Percentiles rank a stretch among this genome's conserved stretches.
These are phyloP conservation scores for Aphanomyces euteiches DNA, from an alignment of 352 stramenopile species.

Conservation along the genomic window DNA sequence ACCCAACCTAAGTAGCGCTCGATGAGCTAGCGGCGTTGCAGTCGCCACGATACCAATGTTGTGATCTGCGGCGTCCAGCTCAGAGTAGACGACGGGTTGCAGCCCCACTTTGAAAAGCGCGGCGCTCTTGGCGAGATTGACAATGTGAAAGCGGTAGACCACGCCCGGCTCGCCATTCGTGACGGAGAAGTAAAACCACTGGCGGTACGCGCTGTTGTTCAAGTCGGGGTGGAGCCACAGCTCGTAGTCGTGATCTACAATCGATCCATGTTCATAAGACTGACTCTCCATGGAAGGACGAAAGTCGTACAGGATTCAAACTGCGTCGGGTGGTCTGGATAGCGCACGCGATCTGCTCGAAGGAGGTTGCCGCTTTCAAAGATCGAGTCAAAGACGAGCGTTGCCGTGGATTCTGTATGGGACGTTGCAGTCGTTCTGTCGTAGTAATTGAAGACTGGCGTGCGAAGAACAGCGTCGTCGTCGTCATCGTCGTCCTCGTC, in stretches of 20 bases:
- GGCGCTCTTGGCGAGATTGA: constrained; percentile 79
- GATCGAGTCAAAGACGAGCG: constrained; percentile 65
- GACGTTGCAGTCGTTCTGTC: constrained; percentile 37
- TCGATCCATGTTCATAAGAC: not conserved
- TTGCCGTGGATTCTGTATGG: constrained; percentile 42
- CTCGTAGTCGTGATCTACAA: constrained; percentile 61
- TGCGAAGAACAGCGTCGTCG: not conserved
- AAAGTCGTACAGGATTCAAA: constrained; percentile 17
- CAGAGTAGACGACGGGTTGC: constrained; percentile 76
- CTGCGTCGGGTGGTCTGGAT: constrained; percentile 16
- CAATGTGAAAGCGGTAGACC: constrained; percentile 64
- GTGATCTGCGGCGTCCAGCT: constrained; percentile 42
- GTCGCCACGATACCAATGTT: constrained; percentile 20
- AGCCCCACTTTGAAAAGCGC: constrained; percentile 78
- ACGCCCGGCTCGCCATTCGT: constrained; percentile 50
- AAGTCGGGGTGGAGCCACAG: constrained; percentile 68
- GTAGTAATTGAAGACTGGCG: constrained; percentile 72
- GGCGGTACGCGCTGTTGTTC: constrained; percentile 77
- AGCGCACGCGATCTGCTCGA: constrained; percentile 49
- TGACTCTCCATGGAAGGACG: not conserved
- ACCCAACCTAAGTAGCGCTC: constrained; percentile 45
- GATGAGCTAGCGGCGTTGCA: not conserved
- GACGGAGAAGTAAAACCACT: constrained; percentile 91
- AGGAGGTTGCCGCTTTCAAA: constrained; percentile 75
- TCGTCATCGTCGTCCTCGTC: constrained; percentile 9